A percentile compares a stretch with the other conserved stretches of the same genome.
Conservation (phyloP, 163 green algal genomes). For the Chlamydomonas reinhardtii region DNA sequence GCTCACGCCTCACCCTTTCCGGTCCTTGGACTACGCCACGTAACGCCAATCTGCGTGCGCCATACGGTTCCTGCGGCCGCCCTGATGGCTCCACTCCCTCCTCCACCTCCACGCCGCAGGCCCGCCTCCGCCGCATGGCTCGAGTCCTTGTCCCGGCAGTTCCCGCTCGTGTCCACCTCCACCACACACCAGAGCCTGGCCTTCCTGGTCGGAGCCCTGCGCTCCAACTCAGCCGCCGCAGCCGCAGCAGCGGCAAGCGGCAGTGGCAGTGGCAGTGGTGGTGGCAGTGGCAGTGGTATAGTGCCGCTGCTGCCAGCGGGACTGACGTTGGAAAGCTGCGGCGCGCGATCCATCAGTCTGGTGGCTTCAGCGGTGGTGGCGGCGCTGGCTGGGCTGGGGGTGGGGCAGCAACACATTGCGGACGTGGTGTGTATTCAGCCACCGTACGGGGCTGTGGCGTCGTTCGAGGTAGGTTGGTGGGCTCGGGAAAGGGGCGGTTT, state of each 20-base stretch:
- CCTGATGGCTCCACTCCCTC: neutral
- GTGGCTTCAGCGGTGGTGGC: constrained; percentile 14
- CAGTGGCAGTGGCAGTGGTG: neutral
- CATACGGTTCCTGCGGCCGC: no score
- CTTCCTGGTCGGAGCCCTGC: constrained; percentile 9
- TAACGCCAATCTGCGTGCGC: no score
- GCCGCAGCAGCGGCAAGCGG: neutral
- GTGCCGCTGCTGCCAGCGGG: constrained; percentile 1
- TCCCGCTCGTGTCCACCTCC: neutral
- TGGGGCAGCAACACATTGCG: neutral
- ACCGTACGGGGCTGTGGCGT: neutral
- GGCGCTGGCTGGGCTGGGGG: constrained; percentile 2
- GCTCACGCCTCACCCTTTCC: neutral
- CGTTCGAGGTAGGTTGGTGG: neutral
- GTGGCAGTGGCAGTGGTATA: neutral
- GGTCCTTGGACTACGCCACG: no score
- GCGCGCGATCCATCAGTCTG: neutral
- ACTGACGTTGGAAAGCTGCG: constrained; percentile 16
- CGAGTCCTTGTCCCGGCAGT: neutral
- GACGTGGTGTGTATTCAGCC: neutral
- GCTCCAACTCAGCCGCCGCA: no score
- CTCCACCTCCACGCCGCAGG: neutral
- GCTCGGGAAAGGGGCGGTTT: neutral
- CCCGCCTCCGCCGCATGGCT: constrained; percentile 1
- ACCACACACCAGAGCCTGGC: constrained; percentile 9